Percentiles rank a stretch among this genome's conserved stretches.
Conservation (phyloP, 768 basidiomycete species). For the Leccinum longicurvipes region DNA sequence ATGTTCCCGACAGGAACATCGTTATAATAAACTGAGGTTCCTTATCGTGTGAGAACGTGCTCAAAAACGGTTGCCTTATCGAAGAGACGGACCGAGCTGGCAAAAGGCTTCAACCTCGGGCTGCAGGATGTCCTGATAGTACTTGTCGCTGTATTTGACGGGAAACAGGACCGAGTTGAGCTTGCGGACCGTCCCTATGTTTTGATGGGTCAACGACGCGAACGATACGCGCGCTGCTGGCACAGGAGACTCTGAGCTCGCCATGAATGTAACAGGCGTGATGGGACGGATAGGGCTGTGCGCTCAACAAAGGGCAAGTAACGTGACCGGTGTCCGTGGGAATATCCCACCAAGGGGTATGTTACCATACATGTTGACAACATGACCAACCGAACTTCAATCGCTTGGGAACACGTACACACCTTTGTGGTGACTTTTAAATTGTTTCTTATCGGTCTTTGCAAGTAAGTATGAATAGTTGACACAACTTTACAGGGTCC, state of each 20-base stretch:
- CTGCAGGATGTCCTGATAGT: constrained; percentile 75
- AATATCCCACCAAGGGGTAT: constrained; percentile 11
- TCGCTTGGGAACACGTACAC: neutral
- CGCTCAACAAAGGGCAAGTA: constrained; percentile 5
- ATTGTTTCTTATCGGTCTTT: constrained; percentile 23
- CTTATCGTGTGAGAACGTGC: constrained; percentile 24
- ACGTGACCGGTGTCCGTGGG: constrained; percentile 22
- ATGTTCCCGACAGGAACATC: constrained; percentile 89
- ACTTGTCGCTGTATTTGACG: constrained; percentile 84
- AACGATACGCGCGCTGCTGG: constrained; percentile 53
- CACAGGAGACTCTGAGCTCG: constrained; percentile 19
- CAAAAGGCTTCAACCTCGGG: constrained; percentile 84
- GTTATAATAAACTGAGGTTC: constrained; percentile 77
- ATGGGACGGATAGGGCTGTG: constrained; percentile 13
- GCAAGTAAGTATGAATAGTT: constrained; percentile 23
- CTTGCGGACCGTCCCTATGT: constrained; percentile 66
- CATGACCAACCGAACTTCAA: constrained; percentile 1
- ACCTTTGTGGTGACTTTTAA: constrained; percentile 14
- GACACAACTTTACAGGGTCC: constrained; percentile 23
- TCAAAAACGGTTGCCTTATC: constrained; percentile 9
- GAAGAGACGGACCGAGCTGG: constrained; percentile 68
- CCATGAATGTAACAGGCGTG: constrained; percentile 14
- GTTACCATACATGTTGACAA: neutral
- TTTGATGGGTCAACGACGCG: constrained; percentile 74
- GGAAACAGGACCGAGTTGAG: constrained; percentile 81